Percentiles rank a stretch among this genome's conserved stretches.
Evolutionary conservation across 176 grass and related monocot species (phyloP).

Genomic region (Hyparrhenia diplandra): DNA sequence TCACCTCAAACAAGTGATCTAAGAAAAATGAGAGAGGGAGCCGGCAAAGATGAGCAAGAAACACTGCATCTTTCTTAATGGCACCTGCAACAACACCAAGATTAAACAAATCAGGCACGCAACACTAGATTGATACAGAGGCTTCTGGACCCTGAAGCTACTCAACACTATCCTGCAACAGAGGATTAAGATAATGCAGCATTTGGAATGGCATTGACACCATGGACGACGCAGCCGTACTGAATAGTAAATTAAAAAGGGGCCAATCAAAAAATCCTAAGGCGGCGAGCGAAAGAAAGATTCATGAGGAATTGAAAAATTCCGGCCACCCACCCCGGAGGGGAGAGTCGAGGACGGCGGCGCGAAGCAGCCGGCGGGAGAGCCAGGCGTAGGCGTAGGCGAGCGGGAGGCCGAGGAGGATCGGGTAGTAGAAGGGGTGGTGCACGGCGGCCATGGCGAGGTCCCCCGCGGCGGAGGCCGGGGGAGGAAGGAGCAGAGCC

Average conservation of each 20-base stretch:
- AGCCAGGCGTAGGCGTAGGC: constrained; percentile 63
- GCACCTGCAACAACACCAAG: constrained; percentile 38
- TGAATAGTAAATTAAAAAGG: not conserved
- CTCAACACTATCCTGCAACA: not conserved
- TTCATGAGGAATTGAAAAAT: not conserved
- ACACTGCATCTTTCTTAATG: constrained; percentile 60
- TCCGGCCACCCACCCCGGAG: constrained; percentile 36
- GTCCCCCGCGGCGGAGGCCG: constrained; percentile 16
- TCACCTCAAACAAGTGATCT: constrained; percentile 94
- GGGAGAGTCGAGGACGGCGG: constrained; percentile 50
- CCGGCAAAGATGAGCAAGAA: constrained; percentile 79
- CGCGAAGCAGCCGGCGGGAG: constrained; percentile 41
- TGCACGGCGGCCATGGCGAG: constrained; percentile 72
- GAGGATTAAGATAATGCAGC: constrained; percentile 13
- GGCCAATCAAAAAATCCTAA: not conserved
- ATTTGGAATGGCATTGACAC: constrained; percentile 2
- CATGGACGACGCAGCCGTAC: not conserved
- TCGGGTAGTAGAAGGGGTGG: constrained; percentile 79
- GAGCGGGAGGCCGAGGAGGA: constrained; percentile 76
- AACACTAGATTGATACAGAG: not conserved
- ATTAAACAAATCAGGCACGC: constrained; percentile 26
- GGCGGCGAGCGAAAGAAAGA: not conserved
- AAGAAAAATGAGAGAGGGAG: constrained; percentile 96
- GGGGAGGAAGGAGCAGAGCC: constrained; percentile 59
- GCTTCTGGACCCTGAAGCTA: not conserved